Conservation (phyloP, 1,284 basidiomycete species). For the Fomes fomentarius region DNA sequence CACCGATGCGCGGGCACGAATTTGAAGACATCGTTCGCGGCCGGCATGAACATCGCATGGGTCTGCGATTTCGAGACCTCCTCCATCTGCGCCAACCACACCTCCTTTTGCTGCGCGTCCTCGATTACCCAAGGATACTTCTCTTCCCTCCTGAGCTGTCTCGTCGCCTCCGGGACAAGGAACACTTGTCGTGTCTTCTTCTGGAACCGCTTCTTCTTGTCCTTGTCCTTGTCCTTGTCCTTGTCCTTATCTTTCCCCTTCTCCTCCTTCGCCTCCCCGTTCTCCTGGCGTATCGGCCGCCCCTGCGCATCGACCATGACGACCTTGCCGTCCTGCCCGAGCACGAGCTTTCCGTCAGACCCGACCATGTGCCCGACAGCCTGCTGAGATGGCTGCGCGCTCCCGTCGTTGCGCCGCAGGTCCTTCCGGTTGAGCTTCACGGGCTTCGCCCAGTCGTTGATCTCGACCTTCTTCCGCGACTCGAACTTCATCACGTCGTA, state of each 20-base stretch:
- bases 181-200: constrained; percentile 88
- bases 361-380: constrained; percentile 73
- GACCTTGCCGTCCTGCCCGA: constrained; percentile 70
- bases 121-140: constrained; percentile 90
- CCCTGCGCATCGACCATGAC: constrained; percentile 84
- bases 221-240: constrained; percentile 42
- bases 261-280: constrained; percentile 14
- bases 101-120: constrained; percentile 65
- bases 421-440: constrained; percentile 89
- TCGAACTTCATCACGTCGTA: constrained; percentile 87
- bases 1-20: constrained; percentile 86
- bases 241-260: constrained; percentile 13
- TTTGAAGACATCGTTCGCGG: constrained; percentile 75
- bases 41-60: constrained; percentile 62
- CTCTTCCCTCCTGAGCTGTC: constrained; percentile 75
- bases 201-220: constrained; percentile 74
- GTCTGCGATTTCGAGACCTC: constrained; percentile 62
- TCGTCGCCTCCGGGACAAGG: constrained; percentile 44
- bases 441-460: constrained; percentile 65
- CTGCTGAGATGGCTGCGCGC: constrained; percentile 41
- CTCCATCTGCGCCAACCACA: constrained; percentile 83
- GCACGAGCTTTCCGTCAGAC: constrained; percentile 76
- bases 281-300: constrained; percentile 54
- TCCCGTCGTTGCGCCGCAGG: constrained; percentile 56
- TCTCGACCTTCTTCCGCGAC: constrained; percentile 67